These are phyloP conservation scores for Fusarium algeriense DNA, from an alignment of 2,329 filamentous ascomycete species.

Conservation along the genomic window DNA sequence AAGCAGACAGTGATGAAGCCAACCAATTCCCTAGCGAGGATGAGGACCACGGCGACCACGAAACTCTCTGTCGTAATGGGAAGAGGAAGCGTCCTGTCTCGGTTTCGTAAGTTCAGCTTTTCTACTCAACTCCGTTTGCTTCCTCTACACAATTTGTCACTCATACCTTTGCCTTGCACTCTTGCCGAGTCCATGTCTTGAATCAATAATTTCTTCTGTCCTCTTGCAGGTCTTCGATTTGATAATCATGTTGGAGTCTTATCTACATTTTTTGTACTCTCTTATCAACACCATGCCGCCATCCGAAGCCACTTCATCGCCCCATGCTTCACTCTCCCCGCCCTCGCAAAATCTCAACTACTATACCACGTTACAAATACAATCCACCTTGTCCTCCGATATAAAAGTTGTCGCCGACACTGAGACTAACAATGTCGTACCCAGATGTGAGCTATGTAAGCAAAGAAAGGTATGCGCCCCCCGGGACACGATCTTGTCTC, in stretches of 20 bases:
- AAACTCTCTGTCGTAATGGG: conserved; percentile 50
- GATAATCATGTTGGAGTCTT: conserved; percentile 39
- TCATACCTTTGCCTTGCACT: conserved; percentile 7
- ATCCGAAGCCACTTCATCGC: conserved; percentile 29
- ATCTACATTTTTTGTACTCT: conserved; percentile 36
- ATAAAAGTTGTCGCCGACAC: conserved; percentile 28
- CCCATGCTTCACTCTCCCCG: conserved; percentile 34
- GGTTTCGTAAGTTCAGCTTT: conserved; percentile 63
- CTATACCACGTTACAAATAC: conserved; percentile 19
- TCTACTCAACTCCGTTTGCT: conserved; percentile 15
- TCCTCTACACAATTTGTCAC: conserved; percentile 24
- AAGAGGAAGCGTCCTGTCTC: conserved; percentile 73
- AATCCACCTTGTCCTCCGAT: conserved; percentile 33
- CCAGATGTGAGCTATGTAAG: conserved; percentile 82
- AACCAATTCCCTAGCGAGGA: conserved; percentile 54
- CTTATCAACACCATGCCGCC: conserved; percentile 39
- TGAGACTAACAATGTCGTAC: conserved; percentile 54
- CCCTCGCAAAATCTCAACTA: conserved; percentile 25
- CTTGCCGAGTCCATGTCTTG: conserved; percentile 15
- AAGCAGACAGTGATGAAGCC: conserved; percentile 62
- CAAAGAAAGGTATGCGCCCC: conserved; percentile 75
- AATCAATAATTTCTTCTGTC: conserved; percentile 5
- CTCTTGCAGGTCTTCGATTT: conserved; percentile 20
- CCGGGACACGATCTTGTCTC: neutral
- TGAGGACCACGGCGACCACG: conserved; percentile 60